phyloP scores from a whole-genome alignment of 2,329 filamentous ascomycete species.

The Aspergillus texensis region DNA sequence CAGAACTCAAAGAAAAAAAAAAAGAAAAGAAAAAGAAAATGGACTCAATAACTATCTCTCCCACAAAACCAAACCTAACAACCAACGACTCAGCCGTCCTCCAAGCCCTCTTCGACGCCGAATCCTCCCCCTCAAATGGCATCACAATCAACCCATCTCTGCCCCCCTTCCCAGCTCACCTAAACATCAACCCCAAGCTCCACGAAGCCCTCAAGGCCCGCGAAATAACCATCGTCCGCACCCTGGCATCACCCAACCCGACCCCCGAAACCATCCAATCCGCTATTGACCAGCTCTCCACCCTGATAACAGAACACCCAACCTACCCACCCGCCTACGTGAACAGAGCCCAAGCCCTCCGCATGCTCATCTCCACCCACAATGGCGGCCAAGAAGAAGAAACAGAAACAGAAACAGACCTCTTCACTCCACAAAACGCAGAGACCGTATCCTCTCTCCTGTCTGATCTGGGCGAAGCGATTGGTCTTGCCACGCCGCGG shows the following conservation, averaged over 20 bases:
- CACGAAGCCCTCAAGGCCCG: conserved; percentile 42
- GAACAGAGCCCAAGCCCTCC: conserved; percentile 57
- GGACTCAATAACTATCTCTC: conserved; percentile 20
- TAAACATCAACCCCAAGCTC: conserved; percentile 38
- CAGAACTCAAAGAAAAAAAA: background rate
- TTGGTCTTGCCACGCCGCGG: conserved; percentile 47
- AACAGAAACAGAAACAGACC: conserved; percentile 18
- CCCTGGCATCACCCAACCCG: conserved; percentile 30
- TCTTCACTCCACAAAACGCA: conserved; percentile 28
- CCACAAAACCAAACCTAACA: conserved; percentile 35
- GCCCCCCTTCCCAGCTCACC: conserved; percentile 42
- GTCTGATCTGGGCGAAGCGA: conserved; percentile 46
- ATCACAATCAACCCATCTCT: conserved; percentile 42
- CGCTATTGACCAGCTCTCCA: conserved; percentile 43
- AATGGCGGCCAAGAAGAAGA: background rate
- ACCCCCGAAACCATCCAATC: conserved; percentile 30
- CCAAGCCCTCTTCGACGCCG: conserved; percentile 50
- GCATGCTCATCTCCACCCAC: conserved; percentile 37
- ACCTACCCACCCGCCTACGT: conserved; percentile 58
- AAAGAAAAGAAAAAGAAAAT: conserved; percentile 16
- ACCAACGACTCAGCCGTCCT: conserved; percentile 50
- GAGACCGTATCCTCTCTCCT: conserved; percentile 32
- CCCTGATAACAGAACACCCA: conserved; percentile 47
- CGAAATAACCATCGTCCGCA: conserved; percentile 45
- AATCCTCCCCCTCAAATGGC: conserved; percentile 43